These are phyloP conservation scores for Boletellus ananas DNA, from an alignment of 768 basidiomycete genomes.

Conservation along the genomic window DNA sequence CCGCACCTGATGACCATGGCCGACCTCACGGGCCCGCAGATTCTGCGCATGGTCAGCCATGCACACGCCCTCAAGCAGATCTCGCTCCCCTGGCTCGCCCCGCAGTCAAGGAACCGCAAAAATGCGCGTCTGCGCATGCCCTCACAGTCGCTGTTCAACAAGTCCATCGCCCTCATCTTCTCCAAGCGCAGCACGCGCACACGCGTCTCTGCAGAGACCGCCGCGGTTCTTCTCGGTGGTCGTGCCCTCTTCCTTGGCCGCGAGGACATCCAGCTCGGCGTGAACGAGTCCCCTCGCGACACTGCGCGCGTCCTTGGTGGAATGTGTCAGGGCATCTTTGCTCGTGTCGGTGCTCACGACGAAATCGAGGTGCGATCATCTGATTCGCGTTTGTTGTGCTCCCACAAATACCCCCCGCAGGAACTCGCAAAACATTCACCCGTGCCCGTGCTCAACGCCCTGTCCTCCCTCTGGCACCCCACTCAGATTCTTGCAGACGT, in stretches of 20 bases:
- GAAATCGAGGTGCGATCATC: slow-evolving; percentile 77
- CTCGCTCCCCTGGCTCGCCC: slow-evolving; percentile 64
- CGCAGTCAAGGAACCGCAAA: slow-evolving; percentile 36
- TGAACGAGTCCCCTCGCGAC: slow-evolving; percentile 86
- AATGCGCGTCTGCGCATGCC: slow-evolving; percentile 50
- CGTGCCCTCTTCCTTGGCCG: slow-evolving; percentile 84
- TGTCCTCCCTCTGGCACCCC: slow-evolving; percentile 95
- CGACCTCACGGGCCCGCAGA: slow-evolving; percentile 76
- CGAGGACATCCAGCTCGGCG: slow-evolving; percentile 93
- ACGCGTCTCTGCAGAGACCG: slow-evolving; percentile 83
- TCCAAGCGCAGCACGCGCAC: slow-evolving; percentile 93
- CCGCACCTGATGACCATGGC: slow-evolving; percentile 88
- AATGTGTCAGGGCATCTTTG: slow-evolving; percentile 97
- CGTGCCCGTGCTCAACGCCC: slow-evolving; percentile 93
- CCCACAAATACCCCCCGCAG: slow-evolving; percentile 38
- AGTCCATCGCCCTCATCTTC: slow-evolving; percentile 87
- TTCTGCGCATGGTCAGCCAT: slow-evolving; percentile 59
- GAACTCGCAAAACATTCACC: slow-evolving; percentile 87
- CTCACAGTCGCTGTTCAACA: slow-evolving; percentile 72
- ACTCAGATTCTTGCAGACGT: slow-evolving; percentile 94
- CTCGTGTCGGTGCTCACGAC: slow-evolving; percentile 86
- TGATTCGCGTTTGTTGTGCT: neutral
- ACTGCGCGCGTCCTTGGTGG: slow-evolving; percentile 85
- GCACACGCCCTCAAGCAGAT: slow-evolving; percentile 61
- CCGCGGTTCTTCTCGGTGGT: slow-evolving; percentile 75